Evolutionary conservation across 148 eudicot genomes (phyloP).

Genomic region (Rhododendron henanense): DNA sequence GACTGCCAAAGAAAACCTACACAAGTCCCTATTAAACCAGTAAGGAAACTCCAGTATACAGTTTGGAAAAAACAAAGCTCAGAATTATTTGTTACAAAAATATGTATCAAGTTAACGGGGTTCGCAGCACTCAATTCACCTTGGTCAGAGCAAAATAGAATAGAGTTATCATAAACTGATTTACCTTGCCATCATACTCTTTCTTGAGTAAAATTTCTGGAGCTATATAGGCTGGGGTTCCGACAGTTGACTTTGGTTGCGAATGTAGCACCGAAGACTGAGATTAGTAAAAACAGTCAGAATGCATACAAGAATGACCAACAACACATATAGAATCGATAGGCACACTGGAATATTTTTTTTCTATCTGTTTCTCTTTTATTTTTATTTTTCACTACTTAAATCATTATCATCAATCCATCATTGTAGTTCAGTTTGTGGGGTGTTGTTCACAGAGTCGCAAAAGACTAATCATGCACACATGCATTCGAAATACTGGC

Average conservation of each 20-base stretch:
- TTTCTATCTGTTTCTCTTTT: neutral
- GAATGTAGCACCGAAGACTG: constrained; percentile 93
- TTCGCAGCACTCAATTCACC: neutral
- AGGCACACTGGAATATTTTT: neutral
- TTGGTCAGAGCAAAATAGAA: neutral
- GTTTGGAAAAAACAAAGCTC: too few species aligned
- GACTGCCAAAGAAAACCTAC: neutral
- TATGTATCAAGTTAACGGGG: neutral
- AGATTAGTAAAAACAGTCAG: constrained; percentile 12
- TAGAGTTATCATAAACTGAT: neutral
- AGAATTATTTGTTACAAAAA: neutral
- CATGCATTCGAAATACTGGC: neutral
- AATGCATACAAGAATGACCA: constrained; percentile 3
- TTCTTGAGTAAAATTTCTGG: constrained; percentile 80
- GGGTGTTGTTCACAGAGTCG: neutral
- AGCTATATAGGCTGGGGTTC: constrained; percentile 94
- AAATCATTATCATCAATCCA: neutral
- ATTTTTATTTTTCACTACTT: neutral
- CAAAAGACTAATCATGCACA: constrained; percentile 12
- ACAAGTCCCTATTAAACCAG: neutral
- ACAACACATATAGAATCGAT: neutral
- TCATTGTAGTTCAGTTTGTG: neutral
- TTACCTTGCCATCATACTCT: constrained; percentile 96
- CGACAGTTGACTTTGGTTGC: constrained; percentile 94
- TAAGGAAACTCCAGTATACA: neutral